A percentile compares a stretch with the other conserved stretches of the same genome.
Evolutionary conservation across 768 basidiomycete species (phyloP).

Genomic region (Candolleomyces efflorescens): DNA sequence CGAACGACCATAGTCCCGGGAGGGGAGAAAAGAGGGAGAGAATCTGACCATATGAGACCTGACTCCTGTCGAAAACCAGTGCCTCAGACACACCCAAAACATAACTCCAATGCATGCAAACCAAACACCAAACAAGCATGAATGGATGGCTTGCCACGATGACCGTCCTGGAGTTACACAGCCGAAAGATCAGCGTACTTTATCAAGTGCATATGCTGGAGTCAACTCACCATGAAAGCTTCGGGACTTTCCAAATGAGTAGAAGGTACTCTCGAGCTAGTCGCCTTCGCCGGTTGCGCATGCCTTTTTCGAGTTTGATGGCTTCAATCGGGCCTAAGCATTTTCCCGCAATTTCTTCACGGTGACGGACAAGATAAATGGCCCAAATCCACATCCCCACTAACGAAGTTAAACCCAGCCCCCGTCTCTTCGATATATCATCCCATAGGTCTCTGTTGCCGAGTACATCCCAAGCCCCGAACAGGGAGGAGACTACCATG

Average conservation of each 20-base stretch:
- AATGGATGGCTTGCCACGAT: background rate
- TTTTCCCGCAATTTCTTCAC: background rate
- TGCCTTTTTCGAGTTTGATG: background rate
- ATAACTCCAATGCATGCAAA: background rate
- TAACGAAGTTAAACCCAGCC: background rate
- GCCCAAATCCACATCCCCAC: background rate
- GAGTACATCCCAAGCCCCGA: background rate
- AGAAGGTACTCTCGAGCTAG: background rate
- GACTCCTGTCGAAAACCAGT: background rate
- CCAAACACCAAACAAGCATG: background rate
- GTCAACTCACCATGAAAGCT: background rate
- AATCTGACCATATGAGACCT: background rate
- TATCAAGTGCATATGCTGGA: too few relatives aligned
- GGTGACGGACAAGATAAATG: background rate
- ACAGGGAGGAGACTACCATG: background rate
- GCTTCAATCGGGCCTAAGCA: background rate
- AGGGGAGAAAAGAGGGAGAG: background rate
- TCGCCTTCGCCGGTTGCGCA: background rate
- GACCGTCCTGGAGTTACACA: background rate
- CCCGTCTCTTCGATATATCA: background rate
- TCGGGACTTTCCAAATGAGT: background rate
- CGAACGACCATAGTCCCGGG: background rate
- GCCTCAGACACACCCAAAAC: background rate
- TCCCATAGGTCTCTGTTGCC: background rate
- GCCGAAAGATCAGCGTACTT: background rate